Evolutionary conservation across 306 rosid genomes (phyloP).

Genomic region (Echinosophora koreensis): DNA sequence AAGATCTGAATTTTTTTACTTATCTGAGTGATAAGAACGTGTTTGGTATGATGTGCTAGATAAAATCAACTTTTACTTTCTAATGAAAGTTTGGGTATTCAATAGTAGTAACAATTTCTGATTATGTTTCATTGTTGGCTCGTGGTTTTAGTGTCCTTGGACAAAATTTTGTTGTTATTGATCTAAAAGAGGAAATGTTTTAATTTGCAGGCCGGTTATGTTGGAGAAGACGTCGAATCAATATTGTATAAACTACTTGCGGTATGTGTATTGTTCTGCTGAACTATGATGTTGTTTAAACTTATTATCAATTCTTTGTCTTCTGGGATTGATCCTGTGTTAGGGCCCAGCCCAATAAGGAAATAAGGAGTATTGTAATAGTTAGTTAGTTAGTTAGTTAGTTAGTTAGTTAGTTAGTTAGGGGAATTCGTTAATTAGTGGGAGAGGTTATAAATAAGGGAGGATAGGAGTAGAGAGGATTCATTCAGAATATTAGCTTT

Average conservation of each 20-base stretch:
- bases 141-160: slow-evolving; percentile 1
- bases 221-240: slow-evolving; percentile 98
- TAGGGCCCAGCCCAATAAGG: too few relatives aligned
- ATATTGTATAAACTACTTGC: slow-evolving; percentile 87
- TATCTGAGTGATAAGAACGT: slow-evolving; percentile 12
- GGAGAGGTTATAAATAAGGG: too few relatives aligned
- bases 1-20: slow-evolving; percentile 13
- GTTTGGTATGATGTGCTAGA: slow-evolving; percentile 28
- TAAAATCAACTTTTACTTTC: slow-evolving; percentile 32
- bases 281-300: slow-evolving; percentile 40
- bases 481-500: too few relatives aligned
- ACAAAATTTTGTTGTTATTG: slow-evolving; percentile 28
- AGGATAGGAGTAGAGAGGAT: too few relatives aligned
- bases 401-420: too few relatives aligned
- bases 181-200: slow-evolving; percentile 49
- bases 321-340: neutral
- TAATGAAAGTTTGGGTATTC: slow-evolving; percentile 17
- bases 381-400: too few relatives aligned
- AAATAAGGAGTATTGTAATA: too few relatives aligned
- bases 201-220: slow-evolving; percentile 96
- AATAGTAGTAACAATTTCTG: slow-evolving; percentile 30
- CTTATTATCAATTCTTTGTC: slow-evolving; percentile 8
- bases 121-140: slow-evolving; percentile 13
- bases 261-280: slow-evolving; percentile 61
- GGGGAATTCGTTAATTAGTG: too few relatives aligned